Evolutionary conservation across 352 stramenopile genomes (phyloP).

Genomic region (Pythium rishiriense): DNA sequence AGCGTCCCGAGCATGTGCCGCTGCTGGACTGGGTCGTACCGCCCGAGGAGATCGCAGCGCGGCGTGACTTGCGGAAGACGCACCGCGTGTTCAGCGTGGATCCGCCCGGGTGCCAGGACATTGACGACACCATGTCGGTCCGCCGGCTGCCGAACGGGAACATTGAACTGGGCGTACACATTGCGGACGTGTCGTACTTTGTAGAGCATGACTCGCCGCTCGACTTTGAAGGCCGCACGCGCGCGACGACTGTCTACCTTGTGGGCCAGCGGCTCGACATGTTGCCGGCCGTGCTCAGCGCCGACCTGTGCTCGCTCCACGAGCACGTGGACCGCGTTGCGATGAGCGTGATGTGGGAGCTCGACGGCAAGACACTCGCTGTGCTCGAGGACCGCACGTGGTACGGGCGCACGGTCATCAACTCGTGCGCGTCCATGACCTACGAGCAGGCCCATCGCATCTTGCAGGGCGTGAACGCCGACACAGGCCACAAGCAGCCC

Average conservation of each 20-base stretch:
- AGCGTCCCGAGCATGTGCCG: conserved; percentile 47
- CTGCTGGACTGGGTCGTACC: conserved; percentile 77
- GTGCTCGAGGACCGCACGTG: conserved; percentile 62
- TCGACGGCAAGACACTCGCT: conserved; percentile 69
- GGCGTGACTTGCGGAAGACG: conserved; percentile 67
- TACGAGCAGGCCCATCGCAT: conserved; percentile 84
- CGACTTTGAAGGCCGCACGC: conserved; percentile 91
- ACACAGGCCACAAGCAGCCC: conserved; percentile 38
- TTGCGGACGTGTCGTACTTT: conserved; percentile 99
- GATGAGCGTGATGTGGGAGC: conserved; percentile 91
- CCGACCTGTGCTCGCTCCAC: conserved; percentile 92
- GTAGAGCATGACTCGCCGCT: conserved; percentile 94
- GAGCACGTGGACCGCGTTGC: conserved; percentile 87
- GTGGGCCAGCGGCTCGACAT: conserved; percentile 95
- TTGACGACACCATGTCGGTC: conserved; percentile 91
- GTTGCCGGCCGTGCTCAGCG: conserved; percentile 88
- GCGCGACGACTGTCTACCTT: conserved; percentile 97
- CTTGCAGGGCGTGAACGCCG: conserved; percentile 61
- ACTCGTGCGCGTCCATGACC: conserved; percentile 91
- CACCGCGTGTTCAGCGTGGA: conserved; percentile 90
- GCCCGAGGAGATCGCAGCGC: conserved; percentile 40
- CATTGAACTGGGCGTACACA: conserved; percentile 96
- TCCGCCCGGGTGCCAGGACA: conserved; percentile 87
- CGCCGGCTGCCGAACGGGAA: conserved; percentile 73
- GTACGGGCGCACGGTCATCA: conserved; percentile 95